Percentiles rank a stretch among this genome's conserved stretches.
Conservation (phyloP, 2,329 filamentous ascomycete species). For the Pseudopyricularia cyperi region DNA sequence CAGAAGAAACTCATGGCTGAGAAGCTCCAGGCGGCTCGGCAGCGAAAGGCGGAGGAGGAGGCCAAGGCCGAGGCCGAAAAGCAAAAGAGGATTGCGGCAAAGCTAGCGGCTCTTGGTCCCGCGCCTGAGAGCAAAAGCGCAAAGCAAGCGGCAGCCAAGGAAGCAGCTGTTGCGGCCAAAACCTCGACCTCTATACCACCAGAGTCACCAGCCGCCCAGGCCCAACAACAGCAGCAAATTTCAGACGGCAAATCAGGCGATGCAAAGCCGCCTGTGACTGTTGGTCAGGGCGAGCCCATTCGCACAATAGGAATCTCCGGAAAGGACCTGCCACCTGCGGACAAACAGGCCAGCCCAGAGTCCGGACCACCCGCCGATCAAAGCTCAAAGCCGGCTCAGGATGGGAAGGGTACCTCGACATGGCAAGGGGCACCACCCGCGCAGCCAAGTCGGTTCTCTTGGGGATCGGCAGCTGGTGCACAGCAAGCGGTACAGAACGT, state of each 20-base stretch:
- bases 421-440: conserved; percentile 24
- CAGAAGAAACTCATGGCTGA: conserved; percentile 65
- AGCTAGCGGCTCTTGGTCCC: conserved; percentile 57
- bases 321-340: background rate
- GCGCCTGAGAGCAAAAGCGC: conserved; percentile 45
- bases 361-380: background rate
- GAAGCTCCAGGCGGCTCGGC: conserved; percentile 54
- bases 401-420: conserved; percentile 18
- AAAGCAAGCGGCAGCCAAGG: conserved; percentile 38
- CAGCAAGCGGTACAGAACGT: conserved; percentile 45
- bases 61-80: conserved; percentile 60
- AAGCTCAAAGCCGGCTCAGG: conserved; percentile 7
- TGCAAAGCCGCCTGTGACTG: background rate
- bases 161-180: conserved; percentile 16
- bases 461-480: background rate
- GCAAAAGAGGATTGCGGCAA: conserved; percentile 57
- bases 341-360: background rate
- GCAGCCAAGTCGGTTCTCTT: conserved; percentile 7
- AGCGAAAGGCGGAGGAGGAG: conserved; percentile 54
- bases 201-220: background rate
- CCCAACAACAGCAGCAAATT: background rate
- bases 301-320: background rate
- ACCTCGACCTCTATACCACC: conserved; percentile 10
- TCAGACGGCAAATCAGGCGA: background rate
- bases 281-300: background rate